Evolutionary conservation across 345 rosid species (phyloP).

Genomic region (Adansonia digitata): DNA sequence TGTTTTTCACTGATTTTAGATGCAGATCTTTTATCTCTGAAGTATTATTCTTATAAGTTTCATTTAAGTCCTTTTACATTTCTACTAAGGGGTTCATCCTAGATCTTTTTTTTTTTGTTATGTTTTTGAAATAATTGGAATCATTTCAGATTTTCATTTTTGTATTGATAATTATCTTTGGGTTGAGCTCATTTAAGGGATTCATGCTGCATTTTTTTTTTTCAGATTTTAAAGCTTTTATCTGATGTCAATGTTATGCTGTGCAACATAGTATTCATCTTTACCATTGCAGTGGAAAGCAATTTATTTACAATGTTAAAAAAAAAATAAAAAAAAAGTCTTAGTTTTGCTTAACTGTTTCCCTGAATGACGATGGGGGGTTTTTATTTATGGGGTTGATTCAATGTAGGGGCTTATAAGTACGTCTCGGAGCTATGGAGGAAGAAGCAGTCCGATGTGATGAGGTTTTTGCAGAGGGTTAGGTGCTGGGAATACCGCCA

Average conservation of each 20-base stretch:
- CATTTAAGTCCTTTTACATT: not conserved
- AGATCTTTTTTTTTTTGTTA: too few relatives aligned
- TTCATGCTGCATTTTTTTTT: not conserved
- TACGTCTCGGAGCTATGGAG: constrained; percentile 98
- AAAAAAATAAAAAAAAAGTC: too few relatives aligned
- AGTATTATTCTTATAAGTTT: not conserved
- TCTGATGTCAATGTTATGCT: not conserved
- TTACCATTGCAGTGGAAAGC: not conserved
- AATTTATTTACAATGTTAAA: not conserved
- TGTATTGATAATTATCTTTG: not conserved
- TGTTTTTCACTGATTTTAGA: not conserved
- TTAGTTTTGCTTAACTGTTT: not conserved
- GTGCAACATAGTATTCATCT: not conserved
- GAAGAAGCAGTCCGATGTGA: constrained; percentile 98
- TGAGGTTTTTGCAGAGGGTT: constrained; percentile 95
- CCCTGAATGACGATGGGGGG: not conserved
- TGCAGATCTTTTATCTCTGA: not conserved
- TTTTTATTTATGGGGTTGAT: not conserved
- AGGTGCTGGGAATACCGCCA: constrained; percentile 99
- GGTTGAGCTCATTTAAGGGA: not conserved
- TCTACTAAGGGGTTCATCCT: not conserved
- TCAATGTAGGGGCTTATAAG: constrained; percentile 79
- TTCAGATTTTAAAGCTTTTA: not conserved
- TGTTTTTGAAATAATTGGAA: not conserved
- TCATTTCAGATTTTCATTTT: not conserved